Evolutionary conservation across 345 rosid genomes (phyloP).

Genomic region (Geranium rotundifolium): DNA sequence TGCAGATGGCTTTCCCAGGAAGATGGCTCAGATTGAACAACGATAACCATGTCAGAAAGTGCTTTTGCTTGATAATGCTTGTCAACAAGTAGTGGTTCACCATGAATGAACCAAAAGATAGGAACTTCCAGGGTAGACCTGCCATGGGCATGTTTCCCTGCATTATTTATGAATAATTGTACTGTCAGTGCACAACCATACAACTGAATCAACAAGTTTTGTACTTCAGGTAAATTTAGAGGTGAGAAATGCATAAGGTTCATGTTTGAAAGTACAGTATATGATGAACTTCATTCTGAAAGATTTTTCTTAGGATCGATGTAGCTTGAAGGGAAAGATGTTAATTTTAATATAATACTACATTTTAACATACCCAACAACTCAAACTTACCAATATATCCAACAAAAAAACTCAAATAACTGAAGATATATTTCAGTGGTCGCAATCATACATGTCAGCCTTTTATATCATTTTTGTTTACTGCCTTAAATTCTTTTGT

Average conservation of each 20-base stretch:
- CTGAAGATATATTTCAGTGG: neutral
- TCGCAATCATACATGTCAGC: neutral
- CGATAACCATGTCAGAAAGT: slow-evolving; percentile 85
- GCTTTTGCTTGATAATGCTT: slow-evolving; percentile 94
- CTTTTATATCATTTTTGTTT: neutral
- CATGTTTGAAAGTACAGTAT: neutral
- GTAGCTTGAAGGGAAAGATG: neutral
- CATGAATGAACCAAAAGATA: slow-evolving; percentile 85
- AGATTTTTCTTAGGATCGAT: neutral
- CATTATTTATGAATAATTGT: slow-evolving; percentile 7
- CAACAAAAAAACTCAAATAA: neutral
- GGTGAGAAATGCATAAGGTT: neutral
- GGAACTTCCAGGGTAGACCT: slow-evolving; percentile 96
- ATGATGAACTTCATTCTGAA: neutral
- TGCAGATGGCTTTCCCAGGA: slow-evolving; percentile 98
- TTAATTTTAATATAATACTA: neutral
- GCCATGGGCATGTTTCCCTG: slow-evolving; percentile 89
- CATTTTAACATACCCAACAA: neutral
- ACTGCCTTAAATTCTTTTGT: neutral
- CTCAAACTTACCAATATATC: neutral
- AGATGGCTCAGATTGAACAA: slow-evolving; percentile 82
- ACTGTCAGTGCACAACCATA: neutral
- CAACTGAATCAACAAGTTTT: neutral
- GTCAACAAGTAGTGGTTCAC: slow-evolving; percentile 78
- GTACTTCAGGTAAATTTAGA: neutral